These are phyloP conservation scores for Coniochaeta sp. DNA, from an alignment of 2,329 filamentous ascomycete genomes.

Conservation along the genomic window DNA sequence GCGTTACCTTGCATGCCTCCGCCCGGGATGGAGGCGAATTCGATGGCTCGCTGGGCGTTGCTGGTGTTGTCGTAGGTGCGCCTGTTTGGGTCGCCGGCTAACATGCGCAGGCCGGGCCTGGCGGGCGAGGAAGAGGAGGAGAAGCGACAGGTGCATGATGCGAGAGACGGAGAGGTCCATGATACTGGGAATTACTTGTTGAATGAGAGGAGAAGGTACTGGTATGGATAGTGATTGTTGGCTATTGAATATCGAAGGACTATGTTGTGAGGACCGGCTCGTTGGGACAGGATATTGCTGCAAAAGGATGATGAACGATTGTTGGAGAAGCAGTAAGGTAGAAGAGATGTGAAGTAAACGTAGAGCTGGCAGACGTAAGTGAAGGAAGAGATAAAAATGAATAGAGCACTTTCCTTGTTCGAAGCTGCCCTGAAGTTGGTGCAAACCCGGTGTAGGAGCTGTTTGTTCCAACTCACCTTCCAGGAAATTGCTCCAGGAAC, in stretches of 20 bases:
- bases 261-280: too few species aligned
- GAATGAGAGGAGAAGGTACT: neutral
- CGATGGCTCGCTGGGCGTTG: conserved; percentile 24
- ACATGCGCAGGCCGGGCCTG: conserved; percentile 52
- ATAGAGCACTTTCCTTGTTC: too few species aligned
- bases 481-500: neutral
- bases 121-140: neutral
- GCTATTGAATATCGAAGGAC: too few species aligned
- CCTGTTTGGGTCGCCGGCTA: conserved; percentile 50
- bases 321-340: too few species aligned
- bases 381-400: too few species aligned
- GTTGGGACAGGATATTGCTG: too few species aligned
- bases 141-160: neutral
- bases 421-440: neutral
- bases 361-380: too few species aligned
- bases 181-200: neutral
- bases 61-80: conserved; percentile 39
- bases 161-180: neutral
- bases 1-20: conserved; percentile 5
- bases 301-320: too few species aligned
- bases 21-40: conserved; percentile 8
- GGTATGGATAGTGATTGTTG: too few species aligned
- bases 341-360: too few species aligned
- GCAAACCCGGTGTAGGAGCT: neutral
- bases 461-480: neutral